Base-by-base conservation (phyloP, 805 yeast genomes). In the Candida tibetensis region DNA sequence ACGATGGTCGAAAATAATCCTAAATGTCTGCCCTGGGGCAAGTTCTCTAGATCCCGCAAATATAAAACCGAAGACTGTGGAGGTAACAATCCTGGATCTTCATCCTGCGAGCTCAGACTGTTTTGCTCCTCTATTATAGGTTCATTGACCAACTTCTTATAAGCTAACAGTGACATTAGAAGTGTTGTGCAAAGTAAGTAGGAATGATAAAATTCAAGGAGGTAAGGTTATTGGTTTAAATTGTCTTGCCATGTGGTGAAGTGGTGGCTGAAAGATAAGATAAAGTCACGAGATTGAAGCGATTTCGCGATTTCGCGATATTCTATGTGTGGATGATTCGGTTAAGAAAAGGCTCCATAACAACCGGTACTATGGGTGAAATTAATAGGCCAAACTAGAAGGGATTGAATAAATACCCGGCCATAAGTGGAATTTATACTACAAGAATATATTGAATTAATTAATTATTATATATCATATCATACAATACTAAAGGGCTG, bases 11-110 rank as follows among this genome's bases (percentile, higher is more conserved):
- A 79, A 48, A 74, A 81, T 2, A 82, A 56, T 0, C 91, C 91
- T 43, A 85, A 56, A 57, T 83, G 88, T 27, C 91, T 64, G 1
- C 91, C 91, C 47, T 82, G 88, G 1, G 90, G 90, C 1, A 74
- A 59, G 16, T 76, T 81, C 46, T 76, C 80, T 14, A 62, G 53
- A 26, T 59, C 62, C 26, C 55, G 64, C 14, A 66, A 46, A 38
- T 56, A 49, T 4, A 46, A 38, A 4, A 42, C 38, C 4, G 40
- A 31, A 9, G 29, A 35, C 6, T 31, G 22, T 9, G 25, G n/a
- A 5, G 26, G 30, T 14, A 25, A 14, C 21, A 25, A 17, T n/a
- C 14, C 17, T 25, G 15, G 28, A 16, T 13, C 21, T 17, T 34
- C 36, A 4, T 33, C 35, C 6, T 29, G 25, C 9, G 25, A 21